phyloP scores from a whole-genome alignment of 768 basidiomycete genomes.

The Kwoniella dejecticola region DNA sequence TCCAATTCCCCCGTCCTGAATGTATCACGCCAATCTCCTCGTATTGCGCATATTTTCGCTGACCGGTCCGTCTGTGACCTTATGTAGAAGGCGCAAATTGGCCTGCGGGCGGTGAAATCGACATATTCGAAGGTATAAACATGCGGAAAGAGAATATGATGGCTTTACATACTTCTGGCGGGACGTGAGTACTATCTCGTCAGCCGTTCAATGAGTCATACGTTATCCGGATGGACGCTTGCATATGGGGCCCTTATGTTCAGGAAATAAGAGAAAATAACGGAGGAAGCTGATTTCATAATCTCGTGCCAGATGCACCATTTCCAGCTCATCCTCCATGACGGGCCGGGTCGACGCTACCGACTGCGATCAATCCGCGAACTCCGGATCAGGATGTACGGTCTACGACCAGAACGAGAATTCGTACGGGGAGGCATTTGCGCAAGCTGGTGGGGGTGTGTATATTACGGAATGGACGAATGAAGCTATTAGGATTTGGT shows the following conservation, averaged over 20 bases:
- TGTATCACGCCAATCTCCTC: background rate
- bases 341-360: background rate
- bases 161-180: slow-evolving; percentile 68
- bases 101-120: slow-evolving; percentile 62
- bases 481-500: slow-evolving; percentile 63
- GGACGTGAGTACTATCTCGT: slow-evolving; percentile 3
- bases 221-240: no score
- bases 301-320: slow-evolving; percentile 1
- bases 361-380: slow-evolving; percentile 53
- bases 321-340: background rate
- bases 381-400: slow-evolving; percentile 65
- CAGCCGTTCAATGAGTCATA: background rate
- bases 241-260: no score
- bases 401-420: slow-evolving; percentile 62
- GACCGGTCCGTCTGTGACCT: background rate
- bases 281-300: background rate
- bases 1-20: background rate
- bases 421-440: slow-evolving; percentile 71
- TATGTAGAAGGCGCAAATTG: slow-evolving; percentile 39
- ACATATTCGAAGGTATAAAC: slow-evolving; percentile 83
- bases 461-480: slow-evolving; percentile 73
- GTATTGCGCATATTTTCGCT: background rate
- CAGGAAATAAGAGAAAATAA: no score
- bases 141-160: slow-evolving; percentile 66
- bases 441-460: slow-evolving; percentile 68